Conservation (phyloP, 352 stramenopile genomes). For the Thraustochytrium sp. region DNA sequence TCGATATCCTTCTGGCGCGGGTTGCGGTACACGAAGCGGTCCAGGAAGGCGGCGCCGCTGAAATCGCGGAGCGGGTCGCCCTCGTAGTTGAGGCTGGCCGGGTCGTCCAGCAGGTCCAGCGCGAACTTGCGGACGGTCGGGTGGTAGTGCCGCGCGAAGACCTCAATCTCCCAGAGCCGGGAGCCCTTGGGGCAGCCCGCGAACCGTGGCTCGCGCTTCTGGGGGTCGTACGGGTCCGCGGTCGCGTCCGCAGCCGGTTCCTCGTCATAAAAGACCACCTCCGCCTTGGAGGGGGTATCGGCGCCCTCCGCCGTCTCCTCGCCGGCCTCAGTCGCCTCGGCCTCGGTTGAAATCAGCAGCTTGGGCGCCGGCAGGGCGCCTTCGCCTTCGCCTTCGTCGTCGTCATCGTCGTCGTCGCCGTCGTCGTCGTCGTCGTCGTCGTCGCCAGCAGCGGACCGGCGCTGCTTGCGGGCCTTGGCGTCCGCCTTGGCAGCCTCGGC, state of each 20-base stretch:
- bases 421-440: neutral
- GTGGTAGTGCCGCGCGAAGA: conserved; percentile 88
- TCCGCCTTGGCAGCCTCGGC: neutral
- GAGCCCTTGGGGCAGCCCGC: conserved; percentile 63
- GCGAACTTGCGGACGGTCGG: conserved; percentile 88
- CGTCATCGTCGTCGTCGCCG: neutral
- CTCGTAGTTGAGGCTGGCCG: conserved; percentile 72
- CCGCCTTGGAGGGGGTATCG: neutral
- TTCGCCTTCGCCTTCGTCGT: neutral
- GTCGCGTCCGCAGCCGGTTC: too few relatives aligned
- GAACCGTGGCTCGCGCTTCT: conserved; percentile 77
- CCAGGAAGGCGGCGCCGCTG: conserved; percentile 89
- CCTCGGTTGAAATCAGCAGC: neutral
- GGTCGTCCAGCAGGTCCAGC: conserved; percentile 59
- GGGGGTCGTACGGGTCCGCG: conserved; percentile 78
- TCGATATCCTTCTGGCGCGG: conserved; percentile 55
- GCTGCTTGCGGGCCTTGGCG: too few relatives aligned
- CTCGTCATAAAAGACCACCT: too few relatives aligned
- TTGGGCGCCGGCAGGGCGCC: neutral
- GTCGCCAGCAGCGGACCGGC: too few relatives aligned
- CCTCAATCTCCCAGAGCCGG: conserved; percentile 82
- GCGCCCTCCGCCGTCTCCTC: conserved; percentile 44
- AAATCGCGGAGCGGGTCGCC: conserved; percentile 95
- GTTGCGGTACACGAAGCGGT: conserved; percentile 98
- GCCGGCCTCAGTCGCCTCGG: conserved; percentile 50